Evolutionary conservation across 495 filamentous ascomycete genomes (phyloP).

Genomic region (Cairneyella variabilis): DNA sequence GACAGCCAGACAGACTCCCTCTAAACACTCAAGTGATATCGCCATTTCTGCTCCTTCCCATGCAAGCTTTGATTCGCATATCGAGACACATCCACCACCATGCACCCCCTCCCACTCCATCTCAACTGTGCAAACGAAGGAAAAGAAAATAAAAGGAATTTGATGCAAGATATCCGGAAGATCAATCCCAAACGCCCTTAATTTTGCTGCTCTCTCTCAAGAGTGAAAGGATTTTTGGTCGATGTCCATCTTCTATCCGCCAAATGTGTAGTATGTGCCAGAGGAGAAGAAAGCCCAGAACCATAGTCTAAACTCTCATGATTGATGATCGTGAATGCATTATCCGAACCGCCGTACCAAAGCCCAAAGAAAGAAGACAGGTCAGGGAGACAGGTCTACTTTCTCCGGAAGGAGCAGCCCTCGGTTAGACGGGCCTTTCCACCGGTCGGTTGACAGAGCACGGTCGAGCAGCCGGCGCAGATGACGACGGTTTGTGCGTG

Average conservation of each 20-base stretch:
- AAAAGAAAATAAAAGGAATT: constrained; percentile 20
- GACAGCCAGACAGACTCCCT: constrained; percentile 15
- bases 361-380: constrained; percentile 21
- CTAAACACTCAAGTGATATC: constrained; percentile 43
- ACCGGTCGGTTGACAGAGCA: constrained; percentile 97
- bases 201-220: constrained; percentile 33
- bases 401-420: constrained; percentile 98
- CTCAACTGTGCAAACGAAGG: constrained; percentile 35
- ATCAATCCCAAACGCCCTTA: constrained; percentile 56
- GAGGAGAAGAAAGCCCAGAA: constrained; percentile 23
- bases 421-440: constrained; percentile 96
- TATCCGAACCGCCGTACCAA: constrained; percentile 28
- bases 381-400: constrained; percentile 64
- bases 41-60: constrained; percentile 50
- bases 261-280: constrained; percentile 32
- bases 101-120: constrained; percentile 25
- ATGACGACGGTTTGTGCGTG: constrained; percentile 99
- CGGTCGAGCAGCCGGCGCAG: constrained; percentile 95
- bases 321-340: constrained; percentile 22
- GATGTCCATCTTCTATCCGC: constrained; percentile 76
- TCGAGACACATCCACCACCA: constrained; percentile 25
- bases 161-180: constrained; percentile 87
- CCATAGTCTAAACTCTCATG: constrained; percentile 23
- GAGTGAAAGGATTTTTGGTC: constrained; percentile 53
- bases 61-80: constrained; percentile 39